Evolutionary conservation across 768 basidiomycete species (phyloP).

Genomic region (Termitomyces sp.): DNA sequence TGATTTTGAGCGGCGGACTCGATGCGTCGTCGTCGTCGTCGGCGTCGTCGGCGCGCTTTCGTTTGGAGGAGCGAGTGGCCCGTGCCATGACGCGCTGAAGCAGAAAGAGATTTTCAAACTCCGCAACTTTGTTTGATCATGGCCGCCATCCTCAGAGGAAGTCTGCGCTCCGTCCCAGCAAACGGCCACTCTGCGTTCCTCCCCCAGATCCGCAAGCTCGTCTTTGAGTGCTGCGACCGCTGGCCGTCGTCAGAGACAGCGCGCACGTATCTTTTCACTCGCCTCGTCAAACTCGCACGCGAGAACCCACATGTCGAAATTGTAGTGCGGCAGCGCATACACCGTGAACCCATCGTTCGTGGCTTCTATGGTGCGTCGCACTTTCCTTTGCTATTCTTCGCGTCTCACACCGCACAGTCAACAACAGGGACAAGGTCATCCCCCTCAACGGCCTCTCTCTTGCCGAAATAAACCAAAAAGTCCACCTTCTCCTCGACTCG

Average conservation of each 20-base stretch:
- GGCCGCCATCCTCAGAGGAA: slow-evolving; percentile 38
- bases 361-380: slow-evolving; percentile 68
- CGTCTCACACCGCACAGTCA: slow-evolving; percentile 48
- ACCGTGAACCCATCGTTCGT: slow-evolving; percentile 75
- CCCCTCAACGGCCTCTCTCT: slow-evolving; percentile 74
- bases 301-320: slow-evolving; percentile 82
- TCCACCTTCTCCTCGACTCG: slow-evolving; percentile 80
- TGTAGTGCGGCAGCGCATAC: slow-evolving; percentile 72
- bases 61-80: slow-evolving; percentile 69
- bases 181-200: slow-evolving; percentile 76
- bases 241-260: slow-evolving; percentile 75
- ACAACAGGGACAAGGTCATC: slow-evolving; percentile 86
- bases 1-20: slow-evolving; percentile 46
- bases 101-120: slow-evolving; percentile 34
- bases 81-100: slow-evolving; percentile 57
- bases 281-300: slow-evolving; percentile 62
- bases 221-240: slow-evolving; percentile 85
- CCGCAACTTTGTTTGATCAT: slow-evolving; percentile 17
- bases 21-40: slow-evolving; percentile 34
- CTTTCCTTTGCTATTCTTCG: slow-evolving; percentile 6
- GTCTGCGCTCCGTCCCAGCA: slow-evolving; percentile 54
- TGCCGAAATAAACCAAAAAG: slow-evolving; percentile 71
- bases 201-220: slow-evolving; percentile 79
- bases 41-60: slow-evolving; percentile 53
- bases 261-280: slow-evolving; percentile 63